Evolutionary conservation across 331 rosid species (phyloP).

Genomic region (Telfairia occidentalis): DNA sequence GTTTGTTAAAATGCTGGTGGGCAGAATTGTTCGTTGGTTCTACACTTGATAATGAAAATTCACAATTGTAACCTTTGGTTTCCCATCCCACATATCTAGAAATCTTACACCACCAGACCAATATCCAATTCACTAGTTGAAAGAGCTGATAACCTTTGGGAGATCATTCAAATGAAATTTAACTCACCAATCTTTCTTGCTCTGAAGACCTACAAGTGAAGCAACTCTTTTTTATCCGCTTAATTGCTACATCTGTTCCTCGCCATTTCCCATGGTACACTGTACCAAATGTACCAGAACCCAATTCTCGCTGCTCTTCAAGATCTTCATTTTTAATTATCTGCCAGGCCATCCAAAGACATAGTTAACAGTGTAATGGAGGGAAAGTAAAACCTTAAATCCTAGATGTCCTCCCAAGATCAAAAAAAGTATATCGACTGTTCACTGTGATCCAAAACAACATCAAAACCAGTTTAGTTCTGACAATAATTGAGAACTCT

Average conservation of each 20-base stretch:
- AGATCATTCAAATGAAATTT: neutral
- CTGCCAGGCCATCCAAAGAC: slow-evolving; percentile 24
- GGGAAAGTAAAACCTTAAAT: neutral
- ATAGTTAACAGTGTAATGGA: neutral
- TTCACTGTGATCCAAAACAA: neutral
- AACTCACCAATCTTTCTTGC: slow-evolving; percentile 46
- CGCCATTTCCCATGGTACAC: slow-evolving; percentile 96
- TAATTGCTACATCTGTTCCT: slow-evolving; percentile 90
- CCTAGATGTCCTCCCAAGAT: neutral
- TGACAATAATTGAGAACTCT: neutral
- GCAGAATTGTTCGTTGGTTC: neutral
- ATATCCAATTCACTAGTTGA: neutral
- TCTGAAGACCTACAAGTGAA: slow-evolving; percentile 57
- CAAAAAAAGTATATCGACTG: neutral
- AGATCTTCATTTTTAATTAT: slow-evolving; percentile 81
- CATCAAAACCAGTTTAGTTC: neutral
- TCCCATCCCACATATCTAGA: neutral
- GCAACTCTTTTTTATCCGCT: slow-evolving; percentile 81
- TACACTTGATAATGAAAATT: neutral
- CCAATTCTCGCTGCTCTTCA: slow-evolving; percentile 77
- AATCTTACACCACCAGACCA: neutral
- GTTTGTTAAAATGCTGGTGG: neutral
- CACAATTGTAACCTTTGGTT: neutral
- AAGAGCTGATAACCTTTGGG: neutral
- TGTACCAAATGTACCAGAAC: slow-evolving; percentile 90